These are phyloP conservation scores for Tuber umbilicatum DNA, from an alignment of 495 filamentous ascomycete species.

Conservation along the genomic window DNA sequence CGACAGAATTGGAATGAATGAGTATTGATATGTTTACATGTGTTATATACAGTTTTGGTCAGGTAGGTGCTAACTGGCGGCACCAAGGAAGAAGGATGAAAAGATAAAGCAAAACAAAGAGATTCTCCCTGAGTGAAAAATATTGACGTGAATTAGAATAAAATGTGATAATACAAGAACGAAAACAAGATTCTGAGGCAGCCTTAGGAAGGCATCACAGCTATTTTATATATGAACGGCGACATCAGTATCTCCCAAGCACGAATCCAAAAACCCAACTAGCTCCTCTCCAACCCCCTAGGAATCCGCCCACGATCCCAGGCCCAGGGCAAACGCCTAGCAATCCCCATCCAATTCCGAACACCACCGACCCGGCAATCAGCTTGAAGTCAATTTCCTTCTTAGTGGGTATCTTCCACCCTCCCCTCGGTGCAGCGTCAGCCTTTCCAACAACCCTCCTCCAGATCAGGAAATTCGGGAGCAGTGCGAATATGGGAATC, in stretches of 20 bases:
- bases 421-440: constrained; percentile 45
- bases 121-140: neutral
- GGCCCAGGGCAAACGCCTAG: constrained; percentile 55
- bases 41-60: neutral
- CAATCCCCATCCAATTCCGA: constrained; percentile 55
- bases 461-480: constrained; percentile 36
- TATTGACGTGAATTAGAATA: neutral
- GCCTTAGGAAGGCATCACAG: neutral
- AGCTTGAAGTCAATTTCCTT: constrained; percentile 55
- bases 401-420: constrained; percentile 48
- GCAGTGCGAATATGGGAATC: constrained; percentile 50
- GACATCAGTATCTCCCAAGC: constrained; percentile 12
- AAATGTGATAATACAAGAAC: neutral
- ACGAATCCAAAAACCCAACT: constrained; percentile 50
- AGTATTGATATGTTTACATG: neutral
- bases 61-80: neutral
- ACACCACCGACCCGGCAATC: constrained; percentile 48
- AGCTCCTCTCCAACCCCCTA: constrained; percentile 51
- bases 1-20: neutral
- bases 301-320: constrained; percentile 47
- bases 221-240: neutral
- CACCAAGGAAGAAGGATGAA: neutral
- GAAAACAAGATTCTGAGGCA: neutral
- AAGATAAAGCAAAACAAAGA: neutral
- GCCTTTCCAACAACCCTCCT: constrained; percentile 22